These are phyloP conservation scores for Auricularia auricula-judae DNA, from an alignment of 768 basidiomycete species.

Conservation along the genomic window DNA sequence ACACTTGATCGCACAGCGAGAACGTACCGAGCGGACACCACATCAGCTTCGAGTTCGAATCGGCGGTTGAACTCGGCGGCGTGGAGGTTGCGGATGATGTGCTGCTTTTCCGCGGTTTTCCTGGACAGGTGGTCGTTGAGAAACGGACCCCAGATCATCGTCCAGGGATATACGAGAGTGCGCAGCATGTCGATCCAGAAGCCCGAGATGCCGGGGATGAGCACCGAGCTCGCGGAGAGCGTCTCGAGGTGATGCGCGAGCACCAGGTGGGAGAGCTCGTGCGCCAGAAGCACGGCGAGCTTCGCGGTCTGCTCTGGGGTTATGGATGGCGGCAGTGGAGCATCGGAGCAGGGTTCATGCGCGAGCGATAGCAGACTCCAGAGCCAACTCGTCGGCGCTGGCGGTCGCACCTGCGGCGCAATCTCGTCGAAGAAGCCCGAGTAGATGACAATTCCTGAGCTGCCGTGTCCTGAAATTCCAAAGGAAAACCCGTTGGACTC, in stretches of 20 bases:
- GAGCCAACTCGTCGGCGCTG: conserved; percentile 20
- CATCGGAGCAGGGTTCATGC: conserved; percentile 13
- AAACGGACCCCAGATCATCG: conserved; percentile 60
- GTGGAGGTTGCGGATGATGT: not conserved
- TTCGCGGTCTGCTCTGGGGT: conserved; percentile 77
- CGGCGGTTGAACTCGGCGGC: conserved; percentile 26
- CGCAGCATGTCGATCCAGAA: not conserved
- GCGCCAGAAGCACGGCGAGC: conserved; percentile 82
- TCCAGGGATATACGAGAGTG: not conserved
- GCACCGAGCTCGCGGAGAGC: conserved; percentile 51
- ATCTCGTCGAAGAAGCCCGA: conserved; percentile 81
- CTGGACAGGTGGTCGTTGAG: conserved; percentile 73
- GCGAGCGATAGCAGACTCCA: conserved; percentile 30
- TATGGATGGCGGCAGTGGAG: conserved; percentile 22
- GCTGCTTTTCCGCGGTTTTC: not conserved
- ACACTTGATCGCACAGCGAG: not conserved
- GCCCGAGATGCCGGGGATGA: conserved; percentile 84
- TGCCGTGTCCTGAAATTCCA: conserved; percentile 86
- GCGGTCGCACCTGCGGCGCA: not conserved
- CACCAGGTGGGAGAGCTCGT: conserved; percentile 87
- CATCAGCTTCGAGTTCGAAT: conserved; percentile 89
- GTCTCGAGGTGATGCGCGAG: conserved; percentile 85
- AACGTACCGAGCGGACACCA: conserved; percentile 69
- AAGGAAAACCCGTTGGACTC: conserved; percentile 86
- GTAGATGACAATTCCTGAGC: conserved; percentile 89